Conservation (phyloP, 2,329 filamentous ascomycete genomes). For the Aspergillus ibericus region DNA sequence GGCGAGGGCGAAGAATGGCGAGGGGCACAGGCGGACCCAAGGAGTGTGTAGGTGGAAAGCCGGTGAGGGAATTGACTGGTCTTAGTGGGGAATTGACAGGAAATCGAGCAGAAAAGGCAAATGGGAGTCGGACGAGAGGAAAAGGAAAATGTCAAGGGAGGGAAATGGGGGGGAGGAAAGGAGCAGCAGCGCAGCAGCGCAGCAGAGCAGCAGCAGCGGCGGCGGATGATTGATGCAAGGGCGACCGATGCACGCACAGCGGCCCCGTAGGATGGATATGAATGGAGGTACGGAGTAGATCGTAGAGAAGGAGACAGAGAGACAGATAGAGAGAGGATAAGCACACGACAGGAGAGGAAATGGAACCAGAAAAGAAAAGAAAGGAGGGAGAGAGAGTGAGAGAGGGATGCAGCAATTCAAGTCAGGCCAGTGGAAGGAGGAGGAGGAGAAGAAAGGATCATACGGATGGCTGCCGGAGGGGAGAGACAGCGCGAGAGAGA, state of each 20-base stretch:
- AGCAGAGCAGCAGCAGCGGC: background rate
- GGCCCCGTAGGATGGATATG: background rate
- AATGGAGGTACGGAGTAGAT: constrained; percentile 4
- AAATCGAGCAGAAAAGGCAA: constrained; percentile 1
- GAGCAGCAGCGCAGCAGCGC: background rate
- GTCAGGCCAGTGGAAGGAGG: background rate
- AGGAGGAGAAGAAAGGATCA: background rate
- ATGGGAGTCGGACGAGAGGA: background rate
- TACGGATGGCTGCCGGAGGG: too few species aligned
- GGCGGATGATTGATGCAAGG: constrained; percentile 17
- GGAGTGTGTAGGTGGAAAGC: constrained; percentile 3
- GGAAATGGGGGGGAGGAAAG: background rate
- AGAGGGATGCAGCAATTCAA: background rate
- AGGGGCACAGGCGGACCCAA: constrained; percentile 3
- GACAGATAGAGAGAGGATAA: background rate
- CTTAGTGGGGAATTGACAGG: constrained; percentile 6
- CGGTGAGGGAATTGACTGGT: constrained; percentile 12
- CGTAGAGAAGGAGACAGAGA: background rate
- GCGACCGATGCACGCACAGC: constrained; percentile 14
- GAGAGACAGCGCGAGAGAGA: background rate
- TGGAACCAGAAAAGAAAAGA: background rate
- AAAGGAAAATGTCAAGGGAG: constrained; percentile 1
- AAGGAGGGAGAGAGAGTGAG: background rate
- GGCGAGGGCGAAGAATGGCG: constrained; percentile 1
- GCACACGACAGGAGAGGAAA: constrained; percentile 6